phyloP scores from a whole-genome alignment of 2,329 filamentous ascomycete genomes.

The Calonectria pseudoturangicola region DNA sequence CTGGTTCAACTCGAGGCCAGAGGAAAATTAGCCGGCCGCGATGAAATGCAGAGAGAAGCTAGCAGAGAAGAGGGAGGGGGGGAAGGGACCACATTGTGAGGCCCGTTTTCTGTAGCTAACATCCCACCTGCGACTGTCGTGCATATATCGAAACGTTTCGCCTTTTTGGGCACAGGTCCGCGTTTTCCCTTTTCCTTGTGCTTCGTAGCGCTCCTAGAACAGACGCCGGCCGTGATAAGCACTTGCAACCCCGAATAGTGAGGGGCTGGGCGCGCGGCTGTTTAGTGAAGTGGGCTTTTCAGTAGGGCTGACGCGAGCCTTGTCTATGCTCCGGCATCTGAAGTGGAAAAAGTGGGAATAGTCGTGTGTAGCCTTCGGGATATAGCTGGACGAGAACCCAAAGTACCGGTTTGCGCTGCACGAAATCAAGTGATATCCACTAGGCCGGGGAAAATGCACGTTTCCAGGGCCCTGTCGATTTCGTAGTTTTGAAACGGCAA shows the following conservation, averaged over 20 bases:
- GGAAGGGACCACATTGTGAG: neutral
- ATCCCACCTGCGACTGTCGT: conserved; percentile 24
- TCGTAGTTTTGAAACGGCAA: conserved; percentile 9
- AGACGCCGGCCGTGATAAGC: conserved; percentile 45
- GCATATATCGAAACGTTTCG: conserved; percentile 33
- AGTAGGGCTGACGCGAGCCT: conserved; percentile 55
- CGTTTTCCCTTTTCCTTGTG: conserved; percentile 29
- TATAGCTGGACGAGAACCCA: conserved; percentile 27
- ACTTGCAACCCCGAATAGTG: conserved; percentile 44
- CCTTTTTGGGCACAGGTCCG: conserved; percentile 30
- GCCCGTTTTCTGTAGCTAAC: conserved; percentile 4
- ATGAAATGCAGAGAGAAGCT: neutral
- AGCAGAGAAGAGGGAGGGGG: neutral
- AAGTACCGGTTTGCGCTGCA: conserved; percentile 22
- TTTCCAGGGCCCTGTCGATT: conserved; percentile 23
- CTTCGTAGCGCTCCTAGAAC: conserved; percentile 14
- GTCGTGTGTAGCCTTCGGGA: conserved; percentile 30
- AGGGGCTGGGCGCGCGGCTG: conserved; percentile 23
- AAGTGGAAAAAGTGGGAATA: conserved; percentile 38
- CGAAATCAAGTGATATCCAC: conserved; percentile 20
- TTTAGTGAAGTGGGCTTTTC: conserved; percentile 32
- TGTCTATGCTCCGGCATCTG: conserved; percentile 11
- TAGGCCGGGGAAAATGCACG: neutral
- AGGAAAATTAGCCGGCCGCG: conserved; percentile 6
- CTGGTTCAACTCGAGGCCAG: conserved; percentile 3